A percentile compares a stretch with the other conserved stretches of the same genome.
phyloP scores from a whole-genome alignment of 208 protist species.

The Porcisia hertigi region DNA sequence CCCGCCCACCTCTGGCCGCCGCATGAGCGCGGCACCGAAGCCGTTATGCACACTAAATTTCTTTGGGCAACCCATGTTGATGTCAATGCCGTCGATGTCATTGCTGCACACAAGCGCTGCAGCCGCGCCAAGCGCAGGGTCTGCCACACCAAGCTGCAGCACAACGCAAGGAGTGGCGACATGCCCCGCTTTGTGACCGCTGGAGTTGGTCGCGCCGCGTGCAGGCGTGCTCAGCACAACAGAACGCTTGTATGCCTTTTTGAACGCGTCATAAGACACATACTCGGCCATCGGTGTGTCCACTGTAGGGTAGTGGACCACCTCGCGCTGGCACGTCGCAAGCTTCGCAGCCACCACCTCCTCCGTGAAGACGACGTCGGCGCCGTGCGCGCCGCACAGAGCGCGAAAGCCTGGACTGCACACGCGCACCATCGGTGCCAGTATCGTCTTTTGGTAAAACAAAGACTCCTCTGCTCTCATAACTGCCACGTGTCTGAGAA shows the following conservation, averaged over 20 bases:
- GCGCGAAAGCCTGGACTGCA: constrained; percentile 92
- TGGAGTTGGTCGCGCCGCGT: neutral
- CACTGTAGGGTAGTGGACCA: constrained; percentile 54
- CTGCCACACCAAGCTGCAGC: constrained; percentile 93
- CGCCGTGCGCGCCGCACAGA: constrained; percentile 89
- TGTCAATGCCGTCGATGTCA: constrained; percentile 96
- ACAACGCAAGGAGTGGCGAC: constrained; percentile 55
- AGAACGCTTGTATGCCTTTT: constrained; percentile 66
- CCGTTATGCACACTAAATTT: constrained; percentile 95
- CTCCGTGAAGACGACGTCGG: constrained; percentile 97
- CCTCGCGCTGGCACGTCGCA: constrained; percentile 50
- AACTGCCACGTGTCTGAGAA: neutral
- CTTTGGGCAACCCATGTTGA: constrained; percentile 99
- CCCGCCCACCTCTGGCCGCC: constrained; percentile 46
- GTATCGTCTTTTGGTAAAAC: constrained; percentile 78
- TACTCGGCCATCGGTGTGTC: constrained; percentile 76
- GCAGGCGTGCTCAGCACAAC: constrained; percentile 48
- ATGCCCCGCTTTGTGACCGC: neutral
- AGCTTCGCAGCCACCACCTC: constrained; percentile 97
- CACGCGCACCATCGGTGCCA: constrained; percentile 97
- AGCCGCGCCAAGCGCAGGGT: constrained; percentile 63
- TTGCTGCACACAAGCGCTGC: constrained; percentile 84
- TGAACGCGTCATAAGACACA: constrained; percentile 81
- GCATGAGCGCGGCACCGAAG: constrained; percentile 97
- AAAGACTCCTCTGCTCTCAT: constrained; percentile 11